Base-by-base conservation (phyloP, 2,329 filamentous ascomycete species). In the Sphaerulina musiva region DNA sequence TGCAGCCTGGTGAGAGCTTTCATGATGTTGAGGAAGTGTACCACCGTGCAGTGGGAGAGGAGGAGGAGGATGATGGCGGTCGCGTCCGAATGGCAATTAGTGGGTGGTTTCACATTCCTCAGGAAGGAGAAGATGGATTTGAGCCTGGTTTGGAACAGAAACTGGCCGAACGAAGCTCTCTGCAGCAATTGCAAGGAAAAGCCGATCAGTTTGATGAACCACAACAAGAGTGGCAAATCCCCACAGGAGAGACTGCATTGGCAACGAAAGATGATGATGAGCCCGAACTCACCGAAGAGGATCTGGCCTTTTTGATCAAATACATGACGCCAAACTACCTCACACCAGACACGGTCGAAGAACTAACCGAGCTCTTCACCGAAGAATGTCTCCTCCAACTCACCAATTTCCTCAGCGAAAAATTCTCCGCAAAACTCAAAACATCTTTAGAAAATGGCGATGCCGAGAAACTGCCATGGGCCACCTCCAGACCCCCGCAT, bases 1-100 rank as follows among this genome's bases (percentile, higher is more conserved):
- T 98, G 6, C 90, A 96, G 74, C 93, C 93, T 0, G 93, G 93
- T n/a, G 85, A 95, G 78, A 97, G 92, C 70, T 98, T 97, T 73
- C 93, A 98, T 73, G 93, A 98, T 70, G 93, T 98, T 52, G 92
- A 97, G 74, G 93, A 98, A 73, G 93, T 98, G 4, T 97, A 96
- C 73, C 83, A 87, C 69, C 65, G 76, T 74, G 59, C 78, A 69
- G 56, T 76, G 75, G 68, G 79, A 75, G 64, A 80, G 82, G 72
- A 79, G 78, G 68, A 82, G 78, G 70, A 20, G 20, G 20, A 20
- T 20, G 81, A 91, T 55, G 85, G 86, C 14, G 86, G 85, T 1
- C 82, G 89, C 46, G 83, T 96, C 46, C 85, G 93, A 62, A 97
- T 98, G 92, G 93, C 93, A 48, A 95, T 98, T 68, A 95, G 89